Evolutionary conservation across 169 alveolate genomes (phyloP).

Genomic region (Miamiensis avidus): DNA sequence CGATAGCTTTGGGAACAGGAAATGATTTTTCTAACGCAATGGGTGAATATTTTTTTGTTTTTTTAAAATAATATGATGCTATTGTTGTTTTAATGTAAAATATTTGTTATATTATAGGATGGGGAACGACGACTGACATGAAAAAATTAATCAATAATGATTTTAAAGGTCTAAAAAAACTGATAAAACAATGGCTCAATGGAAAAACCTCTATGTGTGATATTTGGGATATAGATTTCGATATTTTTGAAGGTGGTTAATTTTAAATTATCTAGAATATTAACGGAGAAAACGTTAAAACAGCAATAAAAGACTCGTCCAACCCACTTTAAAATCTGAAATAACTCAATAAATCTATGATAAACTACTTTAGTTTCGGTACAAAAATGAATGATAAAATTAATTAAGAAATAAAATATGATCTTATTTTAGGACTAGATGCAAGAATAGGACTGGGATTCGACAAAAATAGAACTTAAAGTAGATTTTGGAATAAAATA

Average conservation of each 20-base stretch:
- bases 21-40: slow-evolving; percentile 93
- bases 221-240: slow-evolving; percentile 77
- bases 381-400: too few relatives aligned
- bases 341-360: too few relatives aligned
- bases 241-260: slow-evolving; percentile 9
- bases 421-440: too few relatives aligned
- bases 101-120: slow-evolving; percentile 27
- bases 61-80: too few relatives aligned
- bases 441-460: slow-evolving; percentile 93
- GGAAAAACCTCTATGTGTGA: slow-evolving; percentile 86
- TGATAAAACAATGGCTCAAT: slow-evolving; percentile 70
- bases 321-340: too few relatives aligned
- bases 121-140: slow-evolving; percentile 19
- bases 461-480: slow-evolving; percentile 85
- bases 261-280: slow-evolving; percentile 20
- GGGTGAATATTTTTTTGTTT: too few relatives aligned
- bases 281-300: too few relatives aligned
- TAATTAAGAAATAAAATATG: too few relatives aligned
- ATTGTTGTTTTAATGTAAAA: too few relatives aligned
- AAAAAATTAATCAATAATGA: slow-evolving; percentile 37
- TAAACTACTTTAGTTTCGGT: too few relatives aligned
- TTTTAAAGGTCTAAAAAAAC: slow-evolving; percentile 74
- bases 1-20: slow-evolving; percentile 96
- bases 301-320: too few relatives aligned
- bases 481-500: slow-evolving; percentile 69